Conservation (phyloP, 1,139 yeast genomes). For the Taiozyma onychis region DNA sequence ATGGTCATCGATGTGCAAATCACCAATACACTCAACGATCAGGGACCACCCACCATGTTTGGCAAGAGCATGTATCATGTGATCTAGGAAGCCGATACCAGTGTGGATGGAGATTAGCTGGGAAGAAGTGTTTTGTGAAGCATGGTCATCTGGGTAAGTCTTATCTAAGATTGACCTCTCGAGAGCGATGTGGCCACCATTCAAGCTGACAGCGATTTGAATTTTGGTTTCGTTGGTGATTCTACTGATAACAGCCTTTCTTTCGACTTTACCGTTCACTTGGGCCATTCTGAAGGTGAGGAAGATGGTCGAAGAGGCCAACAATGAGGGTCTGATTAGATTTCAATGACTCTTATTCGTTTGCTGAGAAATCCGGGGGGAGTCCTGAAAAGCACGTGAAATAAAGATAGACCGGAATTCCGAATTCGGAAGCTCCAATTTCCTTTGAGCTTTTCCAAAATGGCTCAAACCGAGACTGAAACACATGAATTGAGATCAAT, state of each 20-base stretch:
- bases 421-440: neutral
- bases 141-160: conserved; percentile 42
- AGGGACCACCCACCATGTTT: conserved; percentile 97
- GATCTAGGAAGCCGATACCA: conserved; percentile 94
- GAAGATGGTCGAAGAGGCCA: neutral
- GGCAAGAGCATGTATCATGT: conserved; percentile 95
- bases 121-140: conserved; percentile 37
- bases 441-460: too few species aligned
- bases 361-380: neutral
- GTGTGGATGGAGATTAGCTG: conserved; percentile 81
- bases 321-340: neutral
- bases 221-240: conserved; percentile 91
- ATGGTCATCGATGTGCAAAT: conserved; percentile 93
- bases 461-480: neutral
- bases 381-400: neutral
- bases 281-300: neutral
- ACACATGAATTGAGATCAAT: neutral
- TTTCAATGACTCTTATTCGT: neutral
- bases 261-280: conserved; percentile 14
- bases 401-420: neutral
- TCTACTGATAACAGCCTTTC: conserved; percentile 56
- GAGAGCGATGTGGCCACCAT: conserved; percentile 71
- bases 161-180: conserved; percentile 47
- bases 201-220: conserved; percentile 76
- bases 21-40: conserved; percentile 86